Percentiles rank a stretch among this genome's conserved stretches.
These are phyloP conservation scores for Lentinula sp. DNA, from an alignment of 768 basidiomycete species.

Conservation along the genomic window DNA sequence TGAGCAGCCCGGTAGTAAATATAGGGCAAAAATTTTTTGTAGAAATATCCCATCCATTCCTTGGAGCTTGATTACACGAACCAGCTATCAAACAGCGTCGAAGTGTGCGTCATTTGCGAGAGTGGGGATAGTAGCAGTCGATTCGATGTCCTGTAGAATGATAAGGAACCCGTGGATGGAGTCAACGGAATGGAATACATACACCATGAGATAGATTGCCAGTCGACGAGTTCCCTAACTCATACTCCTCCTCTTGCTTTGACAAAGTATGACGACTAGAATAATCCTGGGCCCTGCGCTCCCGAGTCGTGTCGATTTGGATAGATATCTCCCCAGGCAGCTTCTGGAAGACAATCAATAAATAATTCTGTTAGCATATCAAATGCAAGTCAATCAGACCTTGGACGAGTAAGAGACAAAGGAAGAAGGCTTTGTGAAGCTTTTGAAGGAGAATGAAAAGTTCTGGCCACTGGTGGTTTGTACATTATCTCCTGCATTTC, in stretches of 20 bases:
- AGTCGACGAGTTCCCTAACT: background rate
- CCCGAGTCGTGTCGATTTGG: conserved; percentile 26
- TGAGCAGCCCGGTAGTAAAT: background rate
- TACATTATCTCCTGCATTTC: conserved; percentile 26
- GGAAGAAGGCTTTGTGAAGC: background rate
- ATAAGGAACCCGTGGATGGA: background rate
- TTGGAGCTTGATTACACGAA: background rate
- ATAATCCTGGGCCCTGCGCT: conserved; percentile 5
- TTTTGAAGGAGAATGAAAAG: conserved; percentile 10
- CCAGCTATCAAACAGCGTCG: background rate
- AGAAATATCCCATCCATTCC: background rate
- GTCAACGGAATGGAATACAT: background rate
- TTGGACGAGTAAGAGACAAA: conserved; percentile 11
- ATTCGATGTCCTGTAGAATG: background rate
- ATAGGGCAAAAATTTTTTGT: background rate
- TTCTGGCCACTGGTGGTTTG: conserved; percentile 17
- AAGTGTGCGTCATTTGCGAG: background rate
- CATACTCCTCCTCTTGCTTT: conserved; percentile 1
- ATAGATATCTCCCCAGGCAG: conserved; percentile 25
- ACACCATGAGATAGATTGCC: background rate
- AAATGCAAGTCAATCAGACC: background rate
- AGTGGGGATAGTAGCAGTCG: background rate
- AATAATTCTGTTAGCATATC: background rate
- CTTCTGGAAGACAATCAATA: conserved; percentile 3
- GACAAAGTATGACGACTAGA: background rate